Evolutionary conservation across 2,329 filamentous ascomycete genomes (phyloP), one percentile per base, ranked within the genome.

Genomic region (Zasmidium angulare): DNA sequence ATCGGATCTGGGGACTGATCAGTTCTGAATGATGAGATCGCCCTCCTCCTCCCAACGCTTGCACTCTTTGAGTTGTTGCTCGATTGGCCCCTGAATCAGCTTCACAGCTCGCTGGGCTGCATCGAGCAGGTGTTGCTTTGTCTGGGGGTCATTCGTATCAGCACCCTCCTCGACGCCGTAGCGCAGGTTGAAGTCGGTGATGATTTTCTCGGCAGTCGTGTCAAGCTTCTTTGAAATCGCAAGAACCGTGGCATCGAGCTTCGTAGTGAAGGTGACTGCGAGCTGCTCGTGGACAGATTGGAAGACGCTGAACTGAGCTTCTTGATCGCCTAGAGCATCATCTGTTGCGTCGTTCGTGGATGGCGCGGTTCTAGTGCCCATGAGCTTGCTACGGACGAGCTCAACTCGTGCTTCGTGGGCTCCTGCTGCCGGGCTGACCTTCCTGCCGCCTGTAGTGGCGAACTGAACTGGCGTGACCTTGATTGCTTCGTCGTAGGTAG

Each of bases 31-130:
- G 26, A 29, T 17, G 14, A 43, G 9, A 17, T 52, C 50, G 24
- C 50, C 26, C 50, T 52, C 50, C 50, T 40, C 40, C 50, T 52
- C 50, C 50, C 50, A 52, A 19, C 17, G 19, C 50, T 52, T 36
- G 21, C 24, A 36, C 3, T 20, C 36, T 7, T 43, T 17, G n/a
- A 43, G 36, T 19, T 43, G 11, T 17, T 9, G 36, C 36, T 43
- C n/a, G 36, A 43, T 43, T 4, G 36, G 36, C 3, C 36, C 36
- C 36, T 43, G 3, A 17, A 43, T 14, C 6, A 4, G 14, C 6
- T 7, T 4, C 36, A 43, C 3, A 19, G 12, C 36, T 7, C n/a
- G 7, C 7, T 19, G 36, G 14, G 36, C 36, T 14, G 36, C 36
- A 17, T 43, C n/a, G 36, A 43, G 36, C 36, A 43, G 36, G 3